Evolutionary conservation across 2,329 filamentous ascomycete species (phyloP), one percentile per base, ranked within the genome.

Genomic region (Amesomyces nigricolor): DNA sequence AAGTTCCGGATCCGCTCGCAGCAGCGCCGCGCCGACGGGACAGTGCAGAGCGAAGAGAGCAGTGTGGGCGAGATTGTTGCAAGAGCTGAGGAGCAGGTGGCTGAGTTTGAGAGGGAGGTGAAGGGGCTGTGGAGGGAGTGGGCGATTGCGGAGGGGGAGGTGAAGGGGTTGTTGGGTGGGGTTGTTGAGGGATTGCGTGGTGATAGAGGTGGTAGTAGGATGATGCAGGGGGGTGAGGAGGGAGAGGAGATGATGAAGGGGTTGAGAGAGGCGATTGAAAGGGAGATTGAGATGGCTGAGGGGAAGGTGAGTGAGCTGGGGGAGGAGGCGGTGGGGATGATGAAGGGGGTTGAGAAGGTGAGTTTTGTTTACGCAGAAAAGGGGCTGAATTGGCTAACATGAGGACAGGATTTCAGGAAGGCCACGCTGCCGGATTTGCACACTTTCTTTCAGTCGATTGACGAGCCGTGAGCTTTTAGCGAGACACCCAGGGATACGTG

Each of bases 291-390:
- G 1, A 42, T 50, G 26, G 61, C 60, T 1, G 57, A 62, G 47
- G 51, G 51, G 35, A 51, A 58, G n/a, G 56, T 55, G 6, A 45
- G 35, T 16, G 49, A 38, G 16, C 44, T 63, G 39, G 52, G 55
- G 11, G 57, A 58, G 30, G 55, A 57, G 22, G 57, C 52, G 14
- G 38, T 61, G 6, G 51, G 9, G 13, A n/a, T 48, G 29, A 51
- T 59, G 53, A 62, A 58, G 48, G 53, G 53, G 7, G 56, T 63
- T 47, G 61, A 63, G 39, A 63, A 58, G 56, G 61, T 61, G 40
- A 54, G 56, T 58, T 38, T 14, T 4, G 2, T 39, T 17, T 5
- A 11, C 26, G 8, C 17, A 1, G 22, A 30, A 38, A 11, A 10
- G 3, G 10, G 29, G 26, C 13, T 26, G 11, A 4, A 32, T 13